A percentile compares a stretch with the other conserved stretches of the same genome.
Evolutionary conservation across 1,284 basidiomycete genomes (phyloP).

Genomic region (Takashimella tepidaria): DNA sequence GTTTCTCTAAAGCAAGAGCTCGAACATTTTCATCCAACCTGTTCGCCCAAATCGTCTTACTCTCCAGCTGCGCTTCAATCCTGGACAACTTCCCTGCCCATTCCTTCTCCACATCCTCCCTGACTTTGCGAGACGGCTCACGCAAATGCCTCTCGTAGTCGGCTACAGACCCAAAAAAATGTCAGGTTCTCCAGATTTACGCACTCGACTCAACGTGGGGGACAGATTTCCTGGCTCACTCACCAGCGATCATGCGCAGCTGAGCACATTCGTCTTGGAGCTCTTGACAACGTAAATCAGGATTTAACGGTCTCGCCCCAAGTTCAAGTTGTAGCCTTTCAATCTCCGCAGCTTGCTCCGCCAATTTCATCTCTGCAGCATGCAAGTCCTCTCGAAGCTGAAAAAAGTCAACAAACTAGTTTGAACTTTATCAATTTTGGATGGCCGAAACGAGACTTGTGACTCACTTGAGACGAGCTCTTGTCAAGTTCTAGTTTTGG

Average conservation of each 20-base stretch:
- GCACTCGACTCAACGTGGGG: no score
- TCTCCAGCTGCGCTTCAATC: slow-evolving; percentile 56
- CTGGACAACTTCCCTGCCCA: slow-evolving; percentile 61
- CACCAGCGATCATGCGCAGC: slow-evolving; percentile 42
- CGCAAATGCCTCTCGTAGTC: slow-evolving; percentile 54
- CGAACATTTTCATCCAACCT: slow-evolving; percentile 42
- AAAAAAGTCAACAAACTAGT: no score
- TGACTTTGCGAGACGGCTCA: slow-evolving; percentile 63
- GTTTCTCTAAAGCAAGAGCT: slow-evolving; percentile 33
- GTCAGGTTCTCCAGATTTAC: neutral
- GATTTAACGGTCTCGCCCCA: slow-evolving; percentile 37
- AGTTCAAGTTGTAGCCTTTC: slow-evolving; percentile 49
- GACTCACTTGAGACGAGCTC: slow-evolving; percentile 66
- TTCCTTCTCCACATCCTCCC: slow-evolving; percentile 75
- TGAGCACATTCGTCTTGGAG: slow-evolving; percentile 41
- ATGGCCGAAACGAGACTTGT: neutral
- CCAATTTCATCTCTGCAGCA: slow-evolving; percentile 63
- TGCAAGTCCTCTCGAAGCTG: slow-evolving; percentile 82
- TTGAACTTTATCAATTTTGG: neutral
- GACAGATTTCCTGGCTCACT: slow-evolving; percentile 11
- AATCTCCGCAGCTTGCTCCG: slow-evolving; percentile 72
- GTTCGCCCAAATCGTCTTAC: slow-evolving; percentile 43
- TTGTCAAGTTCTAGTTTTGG: slow-evolving; percentile 64
- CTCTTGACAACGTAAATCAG: slow-evolving; percentile 39
- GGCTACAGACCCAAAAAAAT: slow-evolving; percentile 13